Evolutionary conservation across 352 stramenopile species (phyloP), one percentile per base, ranked within the genome.

Genomic region (Globisporangium echinulatum): DNA sequence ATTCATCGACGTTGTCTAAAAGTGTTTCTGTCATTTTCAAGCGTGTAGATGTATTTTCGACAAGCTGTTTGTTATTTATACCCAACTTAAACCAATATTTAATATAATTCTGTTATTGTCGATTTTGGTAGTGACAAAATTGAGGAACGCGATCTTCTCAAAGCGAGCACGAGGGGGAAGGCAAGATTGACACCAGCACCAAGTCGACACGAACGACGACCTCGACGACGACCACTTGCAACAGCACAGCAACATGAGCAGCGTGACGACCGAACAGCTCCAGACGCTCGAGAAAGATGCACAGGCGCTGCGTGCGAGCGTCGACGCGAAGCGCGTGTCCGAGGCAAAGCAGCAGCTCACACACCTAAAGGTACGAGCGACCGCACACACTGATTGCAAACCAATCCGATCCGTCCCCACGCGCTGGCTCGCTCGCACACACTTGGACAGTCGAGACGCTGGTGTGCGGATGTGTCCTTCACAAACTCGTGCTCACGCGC

Each of bases 281-380:
- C 66, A 82, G 46, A 62, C 60, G 58, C 63, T 88, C 25, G 71
- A 90, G 61, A 76, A 76, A 63, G 74, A 92, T 19, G 82, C 82
- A 50, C 74, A 88, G 56, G 68, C 69, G 64, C 69, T 92, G 51
- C 82, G 82, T 48, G 67, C 77, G 19, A 69, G 73, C 39, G 61
- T 92, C n/a, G 75, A 92, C 25, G 61, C 51, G 39, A 69, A 82
- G 5, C 69, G 68, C 19, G 63, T 87, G 37, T 49, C 56, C 1
- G 70, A 88, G 19, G 82, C 82, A 3, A 77, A 71, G 39, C 56
- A 69, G 19, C 42, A 75, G 10, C 77, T 90, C 14, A 50, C 62
- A 33, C 77, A 88, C 58, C 78, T 92, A 13, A 90, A 92, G 72
- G 82, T 90, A 38, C 42, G 65, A 40, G 13, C n/a, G 13, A 1